These are phyloP conservation scores for Golubevia sp. DNA, from an alignment of 1,284 basidiomycete genomes.

Conservation along the genomic window DNA sequence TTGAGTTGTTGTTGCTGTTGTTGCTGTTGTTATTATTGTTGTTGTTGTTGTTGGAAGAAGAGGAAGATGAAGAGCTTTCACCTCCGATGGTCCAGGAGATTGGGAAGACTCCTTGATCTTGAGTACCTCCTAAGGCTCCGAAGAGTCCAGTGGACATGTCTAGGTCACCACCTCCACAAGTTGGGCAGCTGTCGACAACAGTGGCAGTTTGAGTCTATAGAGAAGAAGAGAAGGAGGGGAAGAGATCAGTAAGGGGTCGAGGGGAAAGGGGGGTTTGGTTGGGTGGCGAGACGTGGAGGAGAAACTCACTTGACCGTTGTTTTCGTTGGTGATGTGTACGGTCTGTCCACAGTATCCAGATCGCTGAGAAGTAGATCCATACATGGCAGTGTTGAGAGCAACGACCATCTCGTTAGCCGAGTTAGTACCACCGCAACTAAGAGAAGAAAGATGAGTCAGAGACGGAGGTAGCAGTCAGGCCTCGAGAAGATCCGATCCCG, in stretches of 20 bases:
- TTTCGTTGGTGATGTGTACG: not conserved
- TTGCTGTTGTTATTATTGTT: not conserved
- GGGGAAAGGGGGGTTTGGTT: too few relatives aligned
- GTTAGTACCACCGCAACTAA: slow-evolving; percentile 30
- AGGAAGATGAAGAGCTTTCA: not conserved
- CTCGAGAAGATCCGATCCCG: not conserved
- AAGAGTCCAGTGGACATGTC: slow-evolving; percentile 12
- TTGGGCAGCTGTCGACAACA: slow-evolving; percentile 9
- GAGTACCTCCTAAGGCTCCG: not conserved
- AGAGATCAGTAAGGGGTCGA: too few relatives aligned
- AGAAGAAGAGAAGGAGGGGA: too few relatives aligned
- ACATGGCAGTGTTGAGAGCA: slow-evolving; percentile 49
- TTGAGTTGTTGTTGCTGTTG: not conserved
- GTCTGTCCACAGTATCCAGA: not conserved
- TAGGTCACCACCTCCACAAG: slow-evolving; percentile 5
- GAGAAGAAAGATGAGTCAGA: slow-evolving; percentile 14
- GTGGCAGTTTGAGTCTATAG: slow-evolving; percentile 2
- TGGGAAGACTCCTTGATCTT: not conserved
- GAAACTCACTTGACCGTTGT: too few relatives aligned
- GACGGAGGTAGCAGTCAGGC: slow-evolving; percentile 5
- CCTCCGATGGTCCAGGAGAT: slow-evolving; percentile 7
- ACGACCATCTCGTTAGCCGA: slow-evolving; percentile 32
- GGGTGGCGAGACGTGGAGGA: too few relatives aligned
- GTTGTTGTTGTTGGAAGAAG: too few relatives aligned
- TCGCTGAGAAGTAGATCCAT: slow-evolving; percentile 9